These are phyloP conservation scores for Phytophthora syringae DNA, from an alignment of 352 stramenopile genomes.

Conservation along the genomic window DNA sequence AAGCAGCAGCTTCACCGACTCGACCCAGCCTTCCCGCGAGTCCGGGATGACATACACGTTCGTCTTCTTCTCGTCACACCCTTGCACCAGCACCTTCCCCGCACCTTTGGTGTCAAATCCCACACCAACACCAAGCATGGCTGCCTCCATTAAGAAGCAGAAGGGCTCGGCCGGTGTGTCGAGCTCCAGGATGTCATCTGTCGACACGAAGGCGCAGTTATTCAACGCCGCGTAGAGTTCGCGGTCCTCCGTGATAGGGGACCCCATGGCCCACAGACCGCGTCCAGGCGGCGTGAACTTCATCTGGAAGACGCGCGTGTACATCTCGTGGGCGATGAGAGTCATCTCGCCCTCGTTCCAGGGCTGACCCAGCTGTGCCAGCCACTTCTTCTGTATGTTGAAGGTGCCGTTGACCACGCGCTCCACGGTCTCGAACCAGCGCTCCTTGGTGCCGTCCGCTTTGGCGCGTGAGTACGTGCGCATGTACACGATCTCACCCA, in stretches of 20 bases:
- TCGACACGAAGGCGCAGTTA: slow-evolving; percentile 95
- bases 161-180: slow-evolving; percentile 82
- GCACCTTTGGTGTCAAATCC: slow-evolving; percentile 94
- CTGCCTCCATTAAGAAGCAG: slow-evolving; percentile 95
- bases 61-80: slow-evolving; percentile 27
- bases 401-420: slow-evolving; percentile 95
- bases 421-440: slow-evolving; percentile 93
- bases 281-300: slow-evolving; percentile 94
- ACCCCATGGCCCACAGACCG: slow-evolving; percentile 95
- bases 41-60: slow-evolving; percentile 53
- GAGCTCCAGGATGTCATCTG: slow-evolving; percentile 66
- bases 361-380: slow-evolving; percentile 45
- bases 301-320: slow-evolving; percentile 93
- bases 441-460: slow-evolving; percentile 78
- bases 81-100: slow-evolving; percentile 54
- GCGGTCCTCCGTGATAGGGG: slow-evolving; percentile 88
- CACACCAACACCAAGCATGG: slow-evolving; percentile 94
- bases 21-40: slow-evolving; percentile 88
- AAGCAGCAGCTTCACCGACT: slow-evolving; percentile 82
- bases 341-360: slow-evolving; percentile 78
- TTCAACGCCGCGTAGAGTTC: slow-evolving; percentile 91
- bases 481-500: slow-evolving; percentile 94
- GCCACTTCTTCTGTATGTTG: slow-evolving; percentile 93
- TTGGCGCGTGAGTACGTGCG: slow-evolving; percentile 92
- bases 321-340: slow-evolving; percentile 89